A percentile compares a stretch with the other conserved stretches of the same genome.
Evolutionary conservation across 1,139 yeast genomes (phyloP).

Genomic region (Magnusiomyces clavatus): DNA sequence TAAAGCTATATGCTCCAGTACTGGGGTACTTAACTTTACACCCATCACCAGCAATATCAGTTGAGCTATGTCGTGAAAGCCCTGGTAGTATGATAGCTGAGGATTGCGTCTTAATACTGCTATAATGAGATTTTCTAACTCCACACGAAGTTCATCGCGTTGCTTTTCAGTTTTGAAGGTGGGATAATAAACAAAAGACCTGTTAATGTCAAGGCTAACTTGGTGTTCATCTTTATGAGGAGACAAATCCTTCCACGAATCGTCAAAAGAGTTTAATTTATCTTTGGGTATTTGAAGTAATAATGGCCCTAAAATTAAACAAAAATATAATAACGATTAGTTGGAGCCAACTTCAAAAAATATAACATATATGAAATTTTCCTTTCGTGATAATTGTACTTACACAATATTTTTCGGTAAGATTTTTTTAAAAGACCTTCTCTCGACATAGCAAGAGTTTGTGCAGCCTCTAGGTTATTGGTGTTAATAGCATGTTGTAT

Average conservation of each 20-base stretch:
- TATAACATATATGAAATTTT: background rate
- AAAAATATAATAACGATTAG: background rate
- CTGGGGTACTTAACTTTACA: conserved; percentile 30
- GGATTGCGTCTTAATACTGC: conserved; percentile 56
- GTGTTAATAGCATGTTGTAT: conserved; percentile 36
- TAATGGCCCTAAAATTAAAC: background rate
- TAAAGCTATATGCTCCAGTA: conserved; percentile 53
- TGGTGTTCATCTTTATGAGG: conserved; percentile 71
- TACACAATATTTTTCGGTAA: conserved; percentile 7
- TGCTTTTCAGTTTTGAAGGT: conserved; percentile 17
- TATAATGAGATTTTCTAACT: conserved; percentile 43
- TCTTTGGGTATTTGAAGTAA: background rate
- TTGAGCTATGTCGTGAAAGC: conserved; percentile 81
- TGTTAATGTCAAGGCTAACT: conserved; percentile 63
- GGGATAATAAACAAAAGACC: conserved; percentile 47
- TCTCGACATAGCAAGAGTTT: conserved; percentile 37
- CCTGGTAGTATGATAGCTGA: conserved; percentile 72
- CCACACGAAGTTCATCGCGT: conserved; percentile 15
- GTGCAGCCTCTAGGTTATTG: conserved; percentile 30
- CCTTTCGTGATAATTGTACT: background rate
- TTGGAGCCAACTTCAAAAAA: background rate
- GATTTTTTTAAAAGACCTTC: conserved; percentile 43
- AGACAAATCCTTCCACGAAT: conserved; percentile 23
- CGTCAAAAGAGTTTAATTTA: background rate
- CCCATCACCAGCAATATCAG: conserved; percentile 52